Evolutionary conservation across 108 stramenopile genomes (phyloP).

Genomic region (Nitzschia inconspicua): DNA sequence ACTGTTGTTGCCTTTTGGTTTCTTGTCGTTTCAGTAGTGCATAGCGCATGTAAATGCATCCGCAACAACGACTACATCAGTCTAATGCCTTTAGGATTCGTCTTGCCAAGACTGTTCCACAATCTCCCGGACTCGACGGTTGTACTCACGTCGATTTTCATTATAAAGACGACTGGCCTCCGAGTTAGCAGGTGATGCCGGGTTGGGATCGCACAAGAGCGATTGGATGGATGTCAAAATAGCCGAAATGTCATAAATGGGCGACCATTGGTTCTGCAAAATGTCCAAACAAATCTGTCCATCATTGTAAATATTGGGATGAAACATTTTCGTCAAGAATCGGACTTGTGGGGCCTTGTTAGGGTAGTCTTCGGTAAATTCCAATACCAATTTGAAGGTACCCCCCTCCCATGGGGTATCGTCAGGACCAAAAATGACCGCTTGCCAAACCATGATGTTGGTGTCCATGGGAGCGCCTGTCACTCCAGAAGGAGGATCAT

Average conservation of each 20-base stretch:
- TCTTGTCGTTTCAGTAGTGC: no score
- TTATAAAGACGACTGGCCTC: constrained; percentile 97
- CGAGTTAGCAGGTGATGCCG: constrained; percentile 94
- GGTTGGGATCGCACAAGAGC: constrained; percentile 98
- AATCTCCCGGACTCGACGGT: constrained; percentile 96
- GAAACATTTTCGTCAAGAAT: constrained; percentile 98
- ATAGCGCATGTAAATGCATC: no score
- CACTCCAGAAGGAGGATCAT: constrained; percentile 97
- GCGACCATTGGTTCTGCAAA: constrained; percentile 99
- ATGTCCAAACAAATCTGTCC: constrained; percentile 98
- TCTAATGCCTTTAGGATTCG: constrained; percentile 30
- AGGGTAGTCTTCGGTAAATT: constrained; percentile 99
- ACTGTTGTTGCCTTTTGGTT: no score
- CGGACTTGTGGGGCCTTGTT: constrained; percentile 98
- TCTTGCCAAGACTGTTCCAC: constrained; percentile 96
- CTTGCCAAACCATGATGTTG: constrained; percentile 97
- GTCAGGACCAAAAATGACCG: constrained; percentile 99
- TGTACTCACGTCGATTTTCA: constrained; percentile 98
- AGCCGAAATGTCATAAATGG: constrained; percentile 99
- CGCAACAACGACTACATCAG: no score
- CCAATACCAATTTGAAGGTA: constrained; percentile 93
- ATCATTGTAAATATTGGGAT: constrained; percentile 99
- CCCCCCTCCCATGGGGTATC: constrained; percentile 99
- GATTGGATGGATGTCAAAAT: constrained; percentile 99
- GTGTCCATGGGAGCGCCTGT: constrained; percentile 98